These are phyloP conservation scores for Porcisia deanei DNA, from an alignment of 208 protist species.

Conservation along the genomic window DNA sequence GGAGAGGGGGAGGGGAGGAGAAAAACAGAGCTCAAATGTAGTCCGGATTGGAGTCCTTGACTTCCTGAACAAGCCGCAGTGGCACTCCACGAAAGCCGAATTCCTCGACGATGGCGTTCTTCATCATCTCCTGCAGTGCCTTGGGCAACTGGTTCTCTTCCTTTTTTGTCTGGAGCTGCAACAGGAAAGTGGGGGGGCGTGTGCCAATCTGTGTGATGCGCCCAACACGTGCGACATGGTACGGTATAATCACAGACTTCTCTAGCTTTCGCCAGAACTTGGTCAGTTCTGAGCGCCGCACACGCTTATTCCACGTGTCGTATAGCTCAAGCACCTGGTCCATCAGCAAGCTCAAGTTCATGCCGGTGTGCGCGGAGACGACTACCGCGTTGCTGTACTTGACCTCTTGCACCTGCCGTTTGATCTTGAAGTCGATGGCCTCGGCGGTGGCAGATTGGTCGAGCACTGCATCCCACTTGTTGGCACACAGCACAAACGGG, in stretches of 20 bases:
- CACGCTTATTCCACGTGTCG: conserved; percentile 91
- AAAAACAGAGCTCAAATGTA: conserved; percentile 69
- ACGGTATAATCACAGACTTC: conserved; percentile 88
- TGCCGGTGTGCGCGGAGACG: conserved; percentile 82
- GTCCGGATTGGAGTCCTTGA: conserved; percentile 88
- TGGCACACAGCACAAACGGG: conserved; percentile 88
- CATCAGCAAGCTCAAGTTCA: conserved; percentile 90
- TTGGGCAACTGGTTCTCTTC: conserved; percentile 77
- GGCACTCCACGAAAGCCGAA: conserved; percentile 92
- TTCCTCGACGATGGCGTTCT: conserved; percentile 90
- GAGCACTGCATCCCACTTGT: conserved; percentile 93
- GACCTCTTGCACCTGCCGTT: conserved; percentile 88
- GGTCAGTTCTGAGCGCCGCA: conserved; percentile 79
- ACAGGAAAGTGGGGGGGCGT: conserved; percentile 81
- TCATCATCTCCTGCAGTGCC: conserved; percentile 89
- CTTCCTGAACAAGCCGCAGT: conserved; percentile 87
- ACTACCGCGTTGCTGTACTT: conserved; percentile 92
- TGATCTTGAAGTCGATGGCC: conserved; percentile 94
- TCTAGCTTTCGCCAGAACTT: conserved; percentile 92
- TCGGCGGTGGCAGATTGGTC: conserved; percentile 89
- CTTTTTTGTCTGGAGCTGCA: conserved; percentile 91
- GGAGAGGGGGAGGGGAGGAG: background rate
- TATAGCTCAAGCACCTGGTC: conserved; percentile 85
- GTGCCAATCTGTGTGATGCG: conserved; percentile 88
- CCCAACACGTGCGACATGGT: conserved; percentile 85